Evolutionary conservation across 2,329 filamentous ascomycete genomes (phyloP), one percentile per base, ranked within the genome.

Genomic region (Colletotrichum sp.): DNA sequence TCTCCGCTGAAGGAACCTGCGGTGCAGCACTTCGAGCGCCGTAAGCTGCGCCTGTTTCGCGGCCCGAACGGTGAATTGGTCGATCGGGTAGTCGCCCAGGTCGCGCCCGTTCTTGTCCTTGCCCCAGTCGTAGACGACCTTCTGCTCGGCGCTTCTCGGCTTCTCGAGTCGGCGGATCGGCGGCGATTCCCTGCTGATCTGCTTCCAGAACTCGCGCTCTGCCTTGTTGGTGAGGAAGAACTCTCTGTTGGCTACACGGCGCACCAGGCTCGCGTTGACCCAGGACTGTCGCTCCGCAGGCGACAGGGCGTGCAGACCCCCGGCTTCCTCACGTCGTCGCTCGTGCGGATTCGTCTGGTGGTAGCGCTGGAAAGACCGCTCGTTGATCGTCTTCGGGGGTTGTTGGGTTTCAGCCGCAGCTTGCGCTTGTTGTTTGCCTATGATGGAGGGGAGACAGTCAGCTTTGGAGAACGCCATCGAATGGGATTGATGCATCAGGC

Each of bases 201-300:
- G 84, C 82, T 90, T 90, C 90, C 90, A 92, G 80, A 90, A 88
- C 79, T 92, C 90, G 80, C 88, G 88, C 80, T 91, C 88, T 30
- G 88, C 83, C 82, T 91, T 91, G 81, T 86, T 84, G 76, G 83
- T 84, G 39, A 85, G 81, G 59, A 80, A 77, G 6, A 87, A 78
- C 13, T 79, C 80, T 66, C 81, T 83, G 75, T 84, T 81, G 60
- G 84, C 84, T 49, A 86, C 84, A 62, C 85, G 85, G 59, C 84
- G 84, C 55, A 90, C 84, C 73, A 89, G 86, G 78, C 87, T 85
- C 21, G 86, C 80, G 81, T 88, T 87, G 49, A 86, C 80, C 84
- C 88, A 91, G 26, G 85, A 86, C 79, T 88, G 87, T 75, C 85
- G 87, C 72, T 92, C 89, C 69, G 86, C 83, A 4, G 87, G 83